Evolutionary conservation across 2,329 filamentous ascomycete species (phyloP).

Genomic region (Ramularia endophylla): DNA sequence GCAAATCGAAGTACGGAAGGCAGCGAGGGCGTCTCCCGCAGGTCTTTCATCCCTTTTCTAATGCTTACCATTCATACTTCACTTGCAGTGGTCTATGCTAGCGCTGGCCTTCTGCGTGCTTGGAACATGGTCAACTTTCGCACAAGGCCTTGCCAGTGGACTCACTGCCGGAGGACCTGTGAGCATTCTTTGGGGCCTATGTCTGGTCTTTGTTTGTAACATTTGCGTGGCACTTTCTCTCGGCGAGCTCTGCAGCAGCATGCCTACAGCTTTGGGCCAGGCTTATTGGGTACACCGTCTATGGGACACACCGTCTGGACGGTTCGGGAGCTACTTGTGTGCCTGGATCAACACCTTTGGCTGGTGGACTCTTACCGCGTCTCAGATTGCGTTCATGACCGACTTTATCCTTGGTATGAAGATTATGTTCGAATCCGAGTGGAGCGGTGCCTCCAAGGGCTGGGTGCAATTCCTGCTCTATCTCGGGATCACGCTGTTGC

Average conservation of each 20-base stretch:
- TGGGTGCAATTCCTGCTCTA: constrained; percentile 54
- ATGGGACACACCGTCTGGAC: constrained; percentile 36
- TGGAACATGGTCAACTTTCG: constrained; percentile 54
- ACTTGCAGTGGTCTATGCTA: constrained; percentile 56
- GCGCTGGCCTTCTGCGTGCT: constrained; percentile 53
- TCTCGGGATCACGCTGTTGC: constrained; percentile 42
- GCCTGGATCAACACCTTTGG: constrained; percentile 57
- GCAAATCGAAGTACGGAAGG: too few species aligned
- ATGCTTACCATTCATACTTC: too few species aligned
- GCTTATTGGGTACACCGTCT: constrained; percentile 52
- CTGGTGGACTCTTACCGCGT: constrained; percentile 54
- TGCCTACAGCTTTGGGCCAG: constrained; percentile 57
- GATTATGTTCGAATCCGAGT: constrained; percentile 46
- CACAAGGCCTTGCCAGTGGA: constrained; percentile 47
- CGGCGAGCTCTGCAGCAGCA: constrained; percentile 52
- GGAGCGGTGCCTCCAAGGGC: constrained; percentile 40
- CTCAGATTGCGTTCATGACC: constrained; percentile 53
- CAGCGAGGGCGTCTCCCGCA: too few species aligned
- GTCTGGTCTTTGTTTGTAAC: constrained; percentile 46
- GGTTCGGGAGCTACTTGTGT: constrained; percentile 51
- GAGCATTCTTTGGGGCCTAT: constrained; percentile 51
- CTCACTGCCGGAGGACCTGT: constrained; percentile 51
- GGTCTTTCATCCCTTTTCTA: too few species aligned
- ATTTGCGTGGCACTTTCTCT: constrained; percentile 51
- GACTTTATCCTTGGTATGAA: constrained; percentile 54